Evolutionary conservation across 1,284 basidiomycete genomes (phyloP).

Genomic region (Tremellales sp.): DNA sequence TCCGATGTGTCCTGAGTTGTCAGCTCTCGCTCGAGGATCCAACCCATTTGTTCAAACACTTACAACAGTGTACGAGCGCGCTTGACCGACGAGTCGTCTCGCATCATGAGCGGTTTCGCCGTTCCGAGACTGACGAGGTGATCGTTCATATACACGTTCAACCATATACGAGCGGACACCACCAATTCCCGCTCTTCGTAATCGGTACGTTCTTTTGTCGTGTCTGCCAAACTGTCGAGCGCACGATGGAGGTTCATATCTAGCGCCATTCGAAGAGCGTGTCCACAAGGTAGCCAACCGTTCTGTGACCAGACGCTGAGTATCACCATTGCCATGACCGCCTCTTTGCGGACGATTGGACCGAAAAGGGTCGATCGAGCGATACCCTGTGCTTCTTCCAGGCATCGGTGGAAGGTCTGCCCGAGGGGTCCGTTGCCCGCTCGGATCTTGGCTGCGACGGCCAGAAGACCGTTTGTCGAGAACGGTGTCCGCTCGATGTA

Average conservation of each 20-base stretch:
- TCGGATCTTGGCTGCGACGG: conserved; percentile 84
- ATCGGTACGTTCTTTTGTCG: conserved; percentile 57
- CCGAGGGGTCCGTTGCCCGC: conserved; percentile 76
- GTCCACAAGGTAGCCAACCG: conserved; percentile 82
- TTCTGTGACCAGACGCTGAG: conserved; percentile 90
- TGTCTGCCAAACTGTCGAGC: conserved; percentile 79
- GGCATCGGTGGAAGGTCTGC: conserved; percentile 78
- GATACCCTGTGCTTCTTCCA: conserved; percentile 91
- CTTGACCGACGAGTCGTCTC: conserved; percentile 79
- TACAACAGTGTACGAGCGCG: conserved; percentile 72
- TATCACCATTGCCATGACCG: conserved; percentile 88
- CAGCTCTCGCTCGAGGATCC: neutral
- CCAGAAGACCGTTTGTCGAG: conserved; percentile 67
- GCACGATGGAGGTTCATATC: conserved; percentile 87
- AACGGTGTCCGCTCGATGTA: conserved; percentile 85
- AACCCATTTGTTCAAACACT: conserved; percentile 5
- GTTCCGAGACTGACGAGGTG: conserved; percentile 75
- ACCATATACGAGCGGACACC: conserved; percentile 85
- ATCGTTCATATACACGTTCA: conserved; percentile 67
- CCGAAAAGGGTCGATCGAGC: conserved; percentile 87
- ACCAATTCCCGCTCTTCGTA: conserved; percentile 85
- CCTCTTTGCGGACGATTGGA: conserved; percentile 86
- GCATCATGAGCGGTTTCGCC: conserved; percentile 79
- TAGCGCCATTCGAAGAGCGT: conserved; percentile 90
- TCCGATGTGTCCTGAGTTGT: conserved; percentile 60